These are phyloP conservation scores for Globisporangium abappressorium DNA, from an alignment of 352 stramenopile species.

Conservation along the genomic window DNA sequence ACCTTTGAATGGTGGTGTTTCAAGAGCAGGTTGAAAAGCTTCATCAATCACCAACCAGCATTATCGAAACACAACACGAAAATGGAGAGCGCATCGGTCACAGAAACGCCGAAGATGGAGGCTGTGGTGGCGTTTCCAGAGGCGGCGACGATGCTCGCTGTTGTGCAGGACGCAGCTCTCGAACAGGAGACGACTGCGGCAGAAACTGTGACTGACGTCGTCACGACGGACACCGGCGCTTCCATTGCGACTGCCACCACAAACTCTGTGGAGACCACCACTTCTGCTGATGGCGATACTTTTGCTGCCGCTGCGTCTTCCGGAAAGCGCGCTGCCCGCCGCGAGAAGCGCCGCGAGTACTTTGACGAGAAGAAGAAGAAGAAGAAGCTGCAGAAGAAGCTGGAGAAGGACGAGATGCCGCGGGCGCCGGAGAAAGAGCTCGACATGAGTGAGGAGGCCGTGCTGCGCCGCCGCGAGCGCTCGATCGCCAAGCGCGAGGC, in stretches of 20 bases:
- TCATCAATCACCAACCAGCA: neutral
- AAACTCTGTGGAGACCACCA: neutral
- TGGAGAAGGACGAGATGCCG: slow-evolving; percentile 31
- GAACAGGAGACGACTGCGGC: neutral
- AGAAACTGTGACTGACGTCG: neutral
- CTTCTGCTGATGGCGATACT: slow-evolving; percentile 11
- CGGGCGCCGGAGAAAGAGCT: slow-evolving; percentile 42
- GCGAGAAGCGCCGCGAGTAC: slow-evolving; percentile 56
- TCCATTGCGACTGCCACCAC: neutral
- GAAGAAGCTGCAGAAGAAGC: slow-evolving; percentile 78
- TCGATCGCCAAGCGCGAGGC: slow-evolving; percentile 64
- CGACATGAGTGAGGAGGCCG: slow-evolving; percentile 78
- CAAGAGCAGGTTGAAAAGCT: neutral
- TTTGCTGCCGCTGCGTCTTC: neutral
- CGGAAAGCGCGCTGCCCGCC: slow-evolving; percentile 54
- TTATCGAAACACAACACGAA: neutral
- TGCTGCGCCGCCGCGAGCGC: slow-evolving; percentile 58
- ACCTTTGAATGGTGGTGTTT: neutral
- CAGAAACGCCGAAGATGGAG: neutral
- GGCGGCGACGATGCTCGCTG: neutral
- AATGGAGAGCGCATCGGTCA: neutral
- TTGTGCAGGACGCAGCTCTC: neutral
- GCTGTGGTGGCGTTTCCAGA: neutral
- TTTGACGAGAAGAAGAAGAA: slow-evolving; percentile 82
- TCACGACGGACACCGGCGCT: neutral